These are phyloP conservation scores for Lactifluus pinguis DNA, from an alignment of 768 basidiomycete genomes.

Conservation along the genomic window DNA sequence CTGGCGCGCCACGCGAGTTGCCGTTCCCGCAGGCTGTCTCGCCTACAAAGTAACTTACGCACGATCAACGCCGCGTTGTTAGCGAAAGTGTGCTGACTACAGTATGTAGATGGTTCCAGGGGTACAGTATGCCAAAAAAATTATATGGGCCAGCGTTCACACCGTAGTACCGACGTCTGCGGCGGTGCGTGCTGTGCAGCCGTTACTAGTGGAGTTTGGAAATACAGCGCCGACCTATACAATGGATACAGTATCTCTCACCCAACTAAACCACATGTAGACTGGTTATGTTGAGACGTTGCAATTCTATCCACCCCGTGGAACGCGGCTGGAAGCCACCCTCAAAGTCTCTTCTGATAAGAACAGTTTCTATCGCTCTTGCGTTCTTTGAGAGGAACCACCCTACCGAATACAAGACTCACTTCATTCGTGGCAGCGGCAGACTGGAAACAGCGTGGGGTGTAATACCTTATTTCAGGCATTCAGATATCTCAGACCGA, in stretches of 20 bases:
- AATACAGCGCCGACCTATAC: neutral
- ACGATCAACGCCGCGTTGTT: neutral
- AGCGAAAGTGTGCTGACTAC: neutral
- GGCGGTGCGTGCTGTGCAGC: neutral
- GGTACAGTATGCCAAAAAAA: neutral
- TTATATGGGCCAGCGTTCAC: neutral
- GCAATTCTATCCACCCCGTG: neutral
- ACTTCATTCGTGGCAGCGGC: neutral
- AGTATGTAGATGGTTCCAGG: neutral
- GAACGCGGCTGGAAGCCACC: neutral
- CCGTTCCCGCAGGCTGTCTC: neutral
- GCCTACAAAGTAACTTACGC: neutral
- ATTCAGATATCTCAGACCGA: neutral
- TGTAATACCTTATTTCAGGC: neutral
- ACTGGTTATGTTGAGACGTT: neutral
- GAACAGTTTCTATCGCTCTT: neutral
- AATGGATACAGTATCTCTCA: neutral
- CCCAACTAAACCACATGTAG: neutral
- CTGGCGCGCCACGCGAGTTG: constrained; percentile 9
- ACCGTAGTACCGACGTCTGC: neutral
- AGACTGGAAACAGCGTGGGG: neutral
- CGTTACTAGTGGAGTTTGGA: neutral
- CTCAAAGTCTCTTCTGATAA: constrained; percentile 4
- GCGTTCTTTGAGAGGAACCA: neutral
- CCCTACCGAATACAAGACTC: neutral